These are phyloP conservation scores for Botrytis fabae DNA, from an alignment of 2,329 filamentous ascomycete genomes.

Conservation along the genomic window DNA sequence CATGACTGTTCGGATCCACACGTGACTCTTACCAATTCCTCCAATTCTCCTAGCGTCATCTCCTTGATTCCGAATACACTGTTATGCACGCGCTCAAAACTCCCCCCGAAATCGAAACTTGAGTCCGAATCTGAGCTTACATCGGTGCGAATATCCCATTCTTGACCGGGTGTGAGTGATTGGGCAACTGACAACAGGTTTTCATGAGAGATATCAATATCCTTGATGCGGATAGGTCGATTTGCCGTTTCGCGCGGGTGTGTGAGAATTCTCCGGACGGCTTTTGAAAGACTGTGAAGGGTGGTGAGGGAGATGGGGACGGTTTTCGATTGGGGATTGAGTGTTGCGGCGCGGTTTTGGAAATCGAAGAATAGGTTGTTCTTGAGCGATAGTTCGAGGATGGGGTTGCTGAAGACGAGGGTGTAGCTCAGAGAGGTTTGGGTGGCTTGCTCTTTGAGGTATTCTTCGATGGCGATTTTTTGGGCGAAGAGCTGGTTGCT, in stretches of 20 bases:
- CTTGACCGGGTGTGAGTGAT: constrained; percentile 29
- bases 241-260: constrained; percentile 56
- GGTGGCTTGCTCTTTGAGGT: constrained; percentile 28
- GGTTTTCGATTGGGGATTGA: not conserved
- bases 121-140: constrained; percentile 24
- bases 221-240: constrained; percentile 48
- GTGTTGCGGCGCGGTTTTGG: constrained; percentile 32
- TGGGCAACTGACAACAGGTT: constrained; percentile 27
- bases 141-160: constrained; percentile 30
- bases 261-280: constrained; percentile 50
- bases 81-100: constrained; percentile 49
- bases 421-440: constrained; percentile 41
- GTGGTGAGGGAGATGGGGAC: not conserved
- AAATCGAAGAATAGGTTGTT: constrained; percentile 49
- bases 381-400: constrained; percentile 43
- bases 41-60: constrained; percentile 53
- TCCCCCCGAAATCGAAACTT: constrained; percentile 36
- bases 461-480: constrained; percentile 19
- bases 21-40: constrained; percentile 26
- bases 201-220: constrained; percentile 44
- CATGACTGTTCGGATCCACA: not conserved
- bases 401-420: constrained; percentile 7
- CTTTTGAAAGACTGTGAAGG: constrained; percentile 36
- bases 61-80: constrained; percentile 67
- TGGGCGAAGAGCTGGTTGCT: not conserved